Evolutionary conservation across 169 alveolate genomes (phyloP), one percentile per base, ranked within the genome.

Genomic region (Plasmodium fragile): DNA sequence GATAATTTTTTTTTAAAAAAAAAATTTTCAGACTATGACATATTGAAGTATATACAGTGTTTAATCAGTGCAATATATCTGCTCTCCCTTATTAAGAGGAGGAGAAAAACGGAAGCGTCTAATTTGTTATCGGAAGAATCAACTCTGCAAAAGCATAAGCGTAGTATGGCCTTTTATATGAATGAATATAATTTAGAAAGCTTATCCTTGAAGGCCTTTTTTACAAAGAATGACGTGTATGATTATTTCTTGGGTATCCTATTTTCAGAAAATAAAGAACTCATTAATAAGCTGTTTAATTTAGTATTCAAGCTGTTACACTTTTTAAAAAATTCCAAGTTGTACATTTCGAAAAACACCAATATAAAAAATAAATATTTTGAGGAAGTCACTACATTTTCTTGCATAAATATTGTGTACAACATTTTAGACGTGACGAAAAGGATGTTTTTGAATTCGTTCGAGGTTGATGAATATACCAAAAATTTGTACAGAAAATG

Each of bases 211-310:
- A 59, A n/a, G 10, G 28, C 39, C 36, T 89, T 49, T 89, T 78
- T 89, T 36, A 65, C 52, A 78, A 39, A 78, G 22, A 73, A 16
- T 53, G 90, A 89, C 34, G 43, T 28, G 30, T 73, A 45, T 75
- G 69, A 28, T 4, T 53, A 85, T 89, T 80, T 89, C 25, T 41
- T 89, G 72, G 89, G 94, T 32, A 13, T 89, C 81, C 13, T 89
- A 80, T 89, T 89, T 89, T 70, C 81, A 59, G 94, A 89, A 41
- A 78, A 78, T 69, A 89, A 78, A 70, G 94, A 89, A 45, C 34
- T 69, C 59, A 28, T 89, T 41, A 78, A 89, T 80, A 89, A 69
- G 52, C 36, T 89, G 49, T 52, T 89, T 41, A 89, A 89, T 89
- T 79, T 89, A 72, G 41, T 52, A 34, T 89, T 65, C 39, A 80